These are phyloP conservation scores for Solanum sparsipilum DNA, from an alignment of 257 asterid species.

Conservation along the genomic window DNA sequence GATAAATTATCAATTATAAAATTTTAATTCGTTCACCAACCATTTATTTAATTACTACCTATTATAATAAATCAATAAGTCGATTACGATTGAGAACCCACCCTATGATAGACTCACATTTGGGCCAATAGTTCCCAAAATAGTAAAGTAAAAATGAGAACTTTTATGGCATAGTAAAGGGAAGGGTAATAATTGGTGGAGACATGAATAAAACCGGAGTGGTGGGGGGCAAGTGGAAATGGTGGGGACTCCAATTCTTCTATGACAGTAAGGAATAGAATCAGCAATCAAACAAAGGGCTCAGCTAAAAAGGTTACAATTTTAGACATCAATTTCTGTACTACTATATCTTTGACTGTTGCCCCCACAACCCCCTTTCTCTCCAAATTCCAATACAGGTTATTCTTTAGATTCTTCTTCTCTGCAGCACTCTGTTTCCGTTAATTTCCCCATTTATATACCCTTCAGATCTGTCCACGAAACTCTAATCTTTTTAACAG, in stretches of 20 bases:
- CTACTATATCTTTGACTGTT: neutral
- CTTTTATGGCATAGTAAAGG: neutral
- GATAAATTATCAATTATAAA: too few relatives aligned
- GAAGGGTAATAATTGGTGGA: neutral
- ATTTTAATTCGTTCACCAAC: too few relatives aligned
- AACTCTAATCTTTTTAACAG: neutral
- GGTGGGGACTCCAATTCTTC: conserved; percentile 11
- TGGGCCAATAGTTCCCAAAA: neutral
- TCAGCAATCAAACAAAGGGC: conserved; percentile 11
- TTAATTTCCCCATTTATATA: conserved; percentile 15
- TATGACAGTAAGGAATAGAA: neutral
- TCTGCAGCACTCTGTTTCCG: neutral
- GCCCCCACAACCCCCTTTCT: neutral
- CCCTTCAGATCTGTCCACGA: neutral
- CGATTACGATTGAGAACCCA: too few relatives aligned
- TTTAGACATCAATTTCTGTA: neutral
- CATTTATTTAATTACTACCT: too few relatives aligned
- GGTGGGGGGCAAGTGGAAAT: neutral
- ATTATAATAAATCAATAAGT: too few relatives aligned
- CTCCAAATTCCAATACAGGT: conserved; percentile 14
- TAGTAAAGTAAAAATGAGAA: neutral
- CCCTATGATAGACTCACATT: too few relatives aligned
- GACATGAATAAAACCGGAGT: neutral
- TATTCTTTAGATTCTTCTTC: conserved; percentile 11
- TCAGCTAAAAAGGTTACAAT: neutral